Conservation (phyloP, 192 early-diverging fungal species). For the Geosiphon pyriformis region DNA sequence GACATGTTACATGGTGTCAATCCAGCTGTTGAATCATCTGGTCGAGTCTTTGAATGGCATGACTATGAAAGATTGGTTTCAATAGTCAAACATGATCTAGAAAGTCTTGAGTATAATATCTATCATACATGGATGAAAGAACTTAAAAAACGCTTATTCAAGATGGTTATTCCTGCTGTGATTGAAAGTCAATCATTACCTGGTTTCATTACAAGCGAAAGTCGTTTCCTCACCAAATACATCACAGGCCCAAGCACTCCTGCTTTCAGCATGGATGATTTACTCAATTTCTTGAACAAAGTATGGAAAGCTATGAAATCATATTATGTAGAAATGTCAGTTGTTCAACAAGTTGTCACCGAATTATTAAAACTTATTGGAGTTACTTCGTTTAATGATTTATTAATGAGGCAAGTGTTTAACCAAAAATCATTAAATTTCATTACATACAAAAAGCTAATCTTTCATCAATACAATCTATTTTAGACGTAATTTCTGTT, state of each 20-base stretch:
- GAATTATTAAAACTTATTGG: conserved; percentile 96
- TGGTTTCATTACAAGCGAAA: conserved; percentile 90
- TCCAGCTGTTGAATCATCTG: conserved; percentile 53
- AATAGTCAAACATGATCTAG: conserved; percentile 83
- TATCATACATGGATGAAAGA: conserved; percentile 99
- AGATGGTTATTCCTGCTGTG: conserved; percentile 95
- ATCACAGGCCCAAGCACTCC: conserved; percentile 70
- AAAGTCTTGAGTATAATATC: conserved; percentile 88
- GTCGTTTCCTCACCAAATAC: conserved; percentile 86
- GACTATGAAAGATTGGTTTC: conserved; percentile 78
- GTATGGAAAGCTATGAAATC: conserved; percentile 94
- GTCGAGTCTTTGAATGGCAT: conserved; percentile 51
- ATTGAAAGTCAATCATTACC: conserved; percentile 94
- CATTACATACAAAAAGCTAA: no score
- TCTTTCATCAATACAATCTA: neutral
- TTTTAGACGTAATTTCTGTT: conserved; percentile 90
- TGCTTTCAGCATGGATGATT: conserved; percentile 89
- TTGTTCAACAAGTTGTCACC: conserved; percentile 88
- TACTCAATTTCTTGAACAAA: conserved; percentile 90
- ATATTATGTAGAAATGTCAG: conserved; percentile 91
- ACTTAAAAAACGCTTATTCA: conserved; percentile 87
- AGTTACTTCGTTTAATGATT: conserved; percentile 92
- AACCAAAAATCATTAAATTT: neutral
- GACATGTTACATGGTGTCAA: conserved; percentile 67
- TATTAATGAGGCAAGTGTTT: conserved; percentile 66